A percentile compares a stretch with the other conserved stretches of the same genome.
Evolutionary conservation across 257 asterid species (phyloP).

Genomic region (Solanum chiquidenum): DNA sequence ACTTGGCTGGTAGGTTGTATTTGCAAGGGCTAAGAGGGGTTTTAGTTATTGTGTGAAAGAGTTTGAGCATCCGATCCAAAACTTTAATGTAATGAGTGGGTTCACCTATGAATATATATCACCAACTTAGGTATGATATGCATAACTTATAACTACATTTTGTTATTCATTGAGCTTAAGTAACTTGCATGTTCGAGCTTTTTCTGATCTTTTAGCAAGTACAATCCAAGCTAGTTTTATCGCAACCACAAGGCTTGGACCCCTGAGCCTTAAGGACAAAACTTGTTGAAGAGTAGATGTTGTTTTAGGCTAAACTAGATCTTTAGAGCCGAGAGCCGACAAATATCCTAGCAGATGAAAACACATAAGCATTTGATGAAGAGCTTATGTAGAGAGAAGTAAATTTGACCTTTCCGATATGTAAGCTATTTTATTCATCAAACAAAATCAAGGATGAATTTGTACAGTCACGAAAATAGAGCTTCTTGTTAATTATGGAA

Average conservation of each 20-base stretch:
- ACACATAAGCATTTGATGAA: not conserved
- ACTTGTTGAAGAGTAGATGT: not conserved
- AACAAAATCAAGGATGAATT: not conserved
- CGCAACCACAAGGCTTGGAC: not conserved
- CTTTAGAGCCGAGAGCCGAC: not conserved
- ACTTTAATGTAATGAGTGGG: not conserved
- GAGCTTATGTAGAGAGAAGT: not conserved
- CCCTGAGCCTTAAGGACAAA: not conserved
- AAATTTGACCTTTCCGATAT: not conserved
- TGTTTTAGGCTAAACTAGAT: not conserved
- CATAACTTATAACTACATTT: not conserved
- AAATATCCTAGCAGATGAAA: not conserved
- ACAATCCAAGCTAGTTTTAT: not conserved
- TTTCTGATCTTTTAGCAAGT: not conserved
- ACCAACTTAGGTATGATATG: not conserved
- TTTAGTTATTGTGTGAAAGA: not conserved
- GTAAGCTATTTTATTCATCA: not conserved
- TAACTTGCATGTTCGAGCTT: not conserved
- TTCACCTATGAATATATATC: not conserved
- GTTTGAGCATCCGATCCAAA: not conserved
- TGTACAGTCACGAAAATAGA: not conserved
- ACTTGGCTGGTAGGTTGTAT: not conserved
- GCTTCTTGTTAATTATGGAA: not conserved
- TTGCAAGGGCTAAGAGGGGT: not conserved
- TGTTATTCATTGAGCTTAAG: not conserved